These are phyloP conservation scores for Backusella parvicylindrica DNA, from an alignment of 192 early-diverging fungal genomes.

Conservation along the genomic window DNA sequence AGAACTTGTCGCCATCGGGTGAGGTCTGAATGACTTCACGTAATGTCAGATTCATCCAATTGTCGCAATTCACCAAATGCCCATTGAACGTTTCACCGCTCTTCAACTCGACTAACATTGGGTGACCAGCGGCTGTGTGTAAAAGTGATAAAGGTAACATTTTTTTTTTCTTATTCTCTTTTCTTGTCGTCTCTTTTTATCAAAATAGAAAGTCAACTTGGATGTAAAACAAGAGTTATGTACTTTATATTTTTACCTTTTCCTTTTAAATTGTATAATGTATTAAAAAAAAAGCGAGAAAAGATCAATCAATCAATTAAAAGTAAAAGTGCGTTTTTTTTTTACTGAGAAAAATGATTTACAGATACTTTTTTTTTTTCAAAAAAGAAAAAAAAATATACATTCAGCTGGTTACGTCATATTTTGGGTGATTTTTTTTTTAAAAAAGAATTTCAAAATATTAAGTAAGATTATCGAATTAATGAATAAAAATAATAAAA, in stretches of 20 bases:
- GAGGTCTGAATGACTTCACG: conserved; percentile 93
- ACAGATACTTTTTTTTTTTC: neutral
- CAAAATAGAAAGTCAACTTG: neutral
- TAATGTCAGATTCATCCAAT: conserved; percentile 97
- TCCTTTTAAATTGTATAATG: neutral
- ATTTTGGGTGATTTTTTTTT: too few species aligned
- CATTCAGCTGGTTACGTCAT: neutral
- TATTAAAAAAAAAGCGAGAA: neutral
- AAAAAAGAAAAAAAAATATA: neutral
- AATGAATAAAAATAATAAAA: too few species aligned
- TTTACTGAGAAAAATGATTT: neutral
- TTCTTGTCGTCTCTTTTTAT: too few species aligned
- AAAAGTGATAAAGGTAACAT: conserved; percentile 89
- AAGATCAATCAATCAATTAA: neutral
- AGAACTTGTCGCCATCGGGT: conserved; percentile 91
- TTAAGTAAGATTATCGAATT: too few species aligned
- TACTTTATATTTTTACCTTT: too few species aligned
- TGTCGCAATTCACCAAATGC: conserved; percentile 93
- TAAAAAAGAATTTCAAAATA: neutral
- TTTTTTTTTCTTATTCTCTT: neutral
- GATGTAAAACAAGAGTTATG: neutral
- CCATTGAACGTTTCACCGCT: conserved; percentile 98
- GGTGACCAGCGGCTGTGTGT: conserved; percentile 83
- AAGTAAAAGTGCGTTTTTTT: neutral
- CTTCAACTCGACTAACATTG: conserved; percentile 95